Evolutionary conservation across 495 filamentous ascomycete genomes (phyloP).

Genomic region (Hyphodiscus hymeniophilus): DNA sequence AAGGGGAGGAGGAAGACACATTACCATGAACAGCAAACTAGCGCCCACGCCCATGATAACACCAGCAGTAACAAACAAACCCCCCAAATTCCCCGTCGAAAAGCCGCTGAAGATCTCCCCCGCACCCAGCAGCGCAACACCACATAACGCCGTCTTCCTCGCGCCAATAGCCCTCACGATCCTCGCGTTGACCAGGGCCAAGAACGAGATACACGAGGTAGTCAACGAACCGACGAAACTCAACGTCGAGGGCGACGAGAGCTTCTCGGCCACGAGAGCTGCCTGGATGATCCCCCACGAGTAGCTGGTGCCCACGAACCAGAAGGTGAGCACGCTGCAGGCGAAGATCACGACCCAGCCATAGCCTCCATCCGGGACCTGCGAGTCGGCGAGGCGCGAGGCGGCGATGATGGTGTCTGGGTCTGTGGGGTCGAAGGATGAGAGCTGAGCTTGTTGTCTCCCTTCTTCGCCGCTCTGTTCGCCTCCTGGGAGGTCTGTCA

Average conservation of each 20-base stretch:
- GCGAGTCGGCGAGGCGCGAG: conserved; percentile 37
- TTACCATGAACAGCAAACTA: conserved; percentile 26
- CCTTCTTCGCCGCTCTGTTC: too few species aligned
- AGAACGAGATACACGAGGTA: conserved; percentile 37
- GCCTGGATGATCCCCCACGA: conserved; percentile 52
- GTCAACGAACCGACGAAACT: conserved; percentile 49
- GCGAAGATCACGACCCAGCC: conserved; percentile 48
- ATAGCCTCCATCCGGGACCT: conserved; percentile 49
- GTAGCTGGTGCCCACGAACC: conserved; percentile 44
- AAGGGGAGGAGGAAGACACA: too few species aligned
- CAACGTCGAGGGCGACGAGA: conserved; percentile 39
- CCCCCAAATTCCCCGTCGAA: conserved; percentile 36
- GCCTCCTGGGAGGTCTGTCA: too few species aligned
- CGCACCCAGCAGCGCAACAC: conserved; percentile 36
- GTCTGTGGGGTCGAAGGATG: conserved; percentile 20
- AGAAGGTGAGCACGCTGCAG: conserved; percentile 45
- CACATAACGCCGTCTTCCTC: conserved; percentile 34
- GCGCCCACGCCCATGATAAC: conserved; percentile 38
- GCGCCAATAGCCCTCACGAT: conserved; percentile 42
- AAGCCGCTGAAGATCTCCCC: conserved; percentile 44
- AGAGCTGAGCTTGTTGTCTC: conserved; percentile 13
- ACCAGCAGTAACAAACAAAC: conserved; percentile 47
- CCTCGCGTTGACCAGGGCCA: conserved; percentile 41
- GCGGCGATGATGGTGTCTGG: conserved; percentile 40
- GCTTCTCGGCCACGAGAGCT: conserved; percentile 37